These are phyloP conservation scores for Kodamaea sp. DNA, from an alignment of 1,139 yeast genomes.

Conservation along the genomic window DNA sequence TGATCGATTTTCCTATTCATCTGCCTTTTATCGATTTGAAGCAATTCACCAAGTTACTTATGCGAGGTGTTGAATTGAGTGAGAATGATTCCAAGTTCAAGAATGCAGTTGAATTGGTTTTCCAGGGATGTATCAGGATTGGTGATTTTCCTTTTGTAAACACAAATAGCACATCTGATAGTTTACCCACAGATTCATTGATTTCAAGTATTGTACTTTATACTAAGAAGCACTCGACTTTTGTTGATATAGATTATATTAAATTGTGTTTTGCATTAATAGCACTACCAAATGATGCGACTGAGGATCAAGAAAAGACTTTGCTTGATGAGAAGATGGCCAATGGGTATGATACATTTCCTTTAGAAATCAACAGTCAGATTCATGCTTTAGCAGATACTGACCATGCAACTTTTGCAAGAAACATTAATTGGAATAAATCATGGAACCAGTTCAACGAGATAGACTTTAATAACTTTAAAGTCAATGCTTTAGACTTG, in stretches of 20 bases:
- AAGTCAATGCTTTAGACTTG: constrained; percentile 33
- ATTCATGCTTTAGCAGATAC: background rate
- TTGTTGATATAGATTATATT: constrained; percentile 7
- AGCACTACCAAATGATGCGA: constrained; percentile 3
- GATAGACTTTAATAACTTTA: constrained; percentile 28
- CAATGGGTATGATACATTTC: constrained; percentile 5
- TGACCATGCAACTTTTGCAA: constrained; percentile 3
- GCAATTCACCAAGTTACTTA: constrained; percentile 3
- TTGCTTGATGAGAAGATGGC: constrained; percentile 7
- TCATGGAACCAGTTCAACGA: constrained; percentile 19
- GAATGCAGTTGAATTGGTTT: constrained; percentile 1
- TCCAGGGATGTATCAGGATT: constrained; percentile 4
- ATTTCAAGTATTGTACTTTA: constrained; percentile 3
- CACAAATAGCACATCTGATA: background rate
- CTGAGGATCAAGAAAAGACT: constrained; percentile 1
- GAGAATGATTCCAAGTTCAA: background rate
- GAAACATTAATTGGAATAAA: constrained; percentile 7
- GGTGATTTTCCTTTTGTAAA: constrained; percentile 8
- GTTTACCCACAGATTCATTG: constrained; percentile 4
- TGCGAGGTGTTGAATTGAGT: background rate
- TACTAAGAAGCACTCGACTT: constrained; percentile 1
- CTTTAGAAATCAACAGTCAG: constrained; percentile 1
- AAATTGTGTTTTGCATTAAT: constrained; percentile 7
- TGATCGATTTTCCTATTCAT: too few species aligned
- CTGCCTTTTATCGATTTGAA: background rate